Evolutionary conservation across 305 asterid genomes (phyloP).

Genomic region (Striga hermonthica): DNA sequence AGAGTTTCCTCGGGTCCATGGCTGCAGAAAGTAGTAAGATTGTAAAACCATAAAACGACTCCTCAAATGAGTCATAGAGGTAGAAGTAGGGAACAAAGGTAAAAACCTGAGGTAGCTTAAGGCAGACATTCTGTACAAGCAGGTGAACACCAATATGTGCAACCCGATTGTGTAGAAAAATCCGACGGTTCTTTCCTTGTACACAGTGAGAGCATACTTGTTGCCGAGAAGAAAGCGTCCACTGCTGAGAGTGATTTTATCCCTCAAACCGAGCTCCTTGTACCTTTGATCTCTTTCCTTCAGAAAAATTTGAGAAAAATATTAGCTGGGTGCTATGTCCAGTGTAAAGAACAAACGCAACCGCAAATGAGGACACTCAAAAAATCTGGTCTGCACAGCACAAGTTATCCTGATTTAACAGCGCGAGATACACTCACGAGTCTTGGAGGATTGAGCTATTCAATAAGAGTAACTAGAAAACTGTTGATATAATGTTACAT

Average conservation of each 20-base stretch:
- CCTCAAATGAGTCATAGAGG: neutral
- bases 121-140: conserved; percentile 97
- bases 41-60: too few species aligned
- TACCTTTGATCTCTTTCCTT: conserved; percentile 98
- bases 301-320: conserved; percentile 21
- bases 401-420: neutral
- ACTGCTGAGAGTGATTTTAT: conserved; percentile 96
- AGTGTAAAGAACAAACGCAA: neutral
- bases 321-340: conserved; percentile 22
- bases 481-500: neutral
- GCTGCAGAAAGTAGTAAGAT: conserved; percentile 48
- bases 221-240: conserved; percentile 96
- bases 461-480: neutral
- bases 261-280: conserved; percentile 96
- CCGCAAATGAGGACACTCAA: conserved; percentile 19
- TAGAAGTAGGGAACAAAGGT: conserved; percentile 5
- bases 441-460: conserved; percentile 18
- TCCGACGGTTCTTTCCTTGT: conserved; percentile 76
- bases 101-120: conserved; percentile 81
- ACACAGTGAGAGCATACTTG: conserved; percentile 58
- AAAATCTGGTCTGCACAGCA: conserved; percentile 1
- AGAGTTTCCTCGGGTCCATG: conserved; percentile 77
- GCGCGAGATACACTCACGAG: neutral
- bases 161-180: conserved; percentile 94
- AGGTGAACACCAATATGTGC: conserved; percentile 91